Evolutionary conservation across 805 yeast genomes (phyloP).

Genomic region (Candida patagonica): DNA sequence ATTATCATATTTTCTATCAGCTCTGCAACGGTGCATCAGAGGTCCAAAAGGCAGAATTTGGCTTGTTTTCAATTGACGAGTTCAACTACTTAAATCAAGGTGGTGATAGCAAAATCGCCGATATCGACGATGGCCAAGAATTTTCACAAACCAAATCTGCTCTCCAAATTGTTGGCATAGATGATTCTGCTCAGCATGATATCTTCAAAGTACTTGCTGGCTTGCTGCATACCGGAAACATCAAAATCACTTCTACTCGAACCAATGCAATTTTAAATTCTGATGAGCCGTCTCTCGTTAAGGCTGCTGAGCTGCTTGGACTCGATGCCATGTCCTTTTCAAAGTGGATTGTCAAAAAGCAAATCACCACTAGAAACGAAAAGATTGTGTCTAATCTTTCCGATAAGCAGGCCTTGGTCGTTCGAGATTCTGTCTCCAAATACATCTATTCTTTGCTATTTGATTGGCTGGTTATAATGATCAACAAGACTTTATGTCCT

Average conservation of each 20-base stretch:
- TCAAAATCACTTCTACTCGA: slow-evolving; percentile 74
- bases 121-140: slow-evolving; percentile 77
- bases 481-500: slow-evolving; percentile 74
- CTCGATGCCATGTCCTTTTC: slow-evolving; percentile 64
- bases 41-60: slow-evolving; percentile 46
- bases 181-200: slow-evolving; percentile 45
- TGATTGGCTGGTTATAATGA: slow-evolving; percentile 87
- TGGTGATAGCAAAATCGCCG: slow-evolving; percentile 56
- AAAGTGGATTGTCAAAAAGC: slow-evolving; percentile 89
- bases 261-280: slow-evolving; percentile 71
- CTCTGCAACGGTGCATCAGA: slow-evolving; percentile 54
- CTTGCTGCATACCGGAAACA: slow-evolving; percentile 85
- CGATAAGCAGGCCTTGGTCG: slow-evolving; percentile 76
- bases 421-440: slow-evolving; percentile 95
- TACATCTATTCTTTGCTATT: slow-evolving; percentile 85
- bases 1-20: slow-evolving; percentile 91
- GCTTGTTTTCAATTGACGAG: slow-evolving; percentile 56
- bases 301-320: slow-evolving; percentile 79
- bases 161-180: slow-evolving; percentile 67
- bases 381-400: slow-evolving; percentile 78
- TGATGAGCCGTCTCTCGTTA: slow-evolving; percentile 77
- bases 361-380: slow-evolving; percentile 85
- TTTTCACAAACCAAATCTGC: slow-evolving; percentile 71
- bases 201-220: slow-evolving; percentile 81
- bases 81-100: slow-evolving; percentile 86